phyloP scores from a whole-genome alignment of 495 filamentous ascomycete genomes.

The Tuber indicum region DNA sequence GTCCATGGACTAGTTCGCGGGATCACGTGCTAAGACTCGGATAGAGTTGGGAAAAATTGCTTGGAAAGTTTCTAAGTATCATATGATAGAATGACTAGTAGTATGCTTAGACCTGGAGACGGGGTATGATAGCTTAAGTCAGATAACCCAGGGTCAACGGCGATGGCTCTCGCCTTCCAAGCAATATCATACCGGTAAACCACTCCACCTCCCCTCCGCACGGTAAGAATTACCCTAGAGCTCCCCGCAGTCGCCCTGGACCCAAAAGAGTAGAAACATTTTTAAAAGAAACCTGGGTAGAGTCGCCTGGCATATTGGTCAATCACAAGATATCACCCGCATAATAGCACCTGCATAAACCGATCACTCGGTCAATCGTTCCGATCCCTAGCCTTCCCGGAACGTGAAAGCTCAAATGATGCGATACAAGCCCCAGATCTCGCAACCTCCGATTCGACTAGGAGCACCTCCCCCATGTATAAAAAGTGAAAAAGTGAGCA shows the following conservation, averaged over 20 bases:
- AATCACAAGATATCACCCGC: background rate
- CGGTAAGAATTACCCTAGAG: background rate
- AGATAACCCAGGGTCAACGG: background rate
- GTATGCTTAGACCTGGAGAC: background rate
- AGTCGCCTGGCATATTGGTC: background rate
- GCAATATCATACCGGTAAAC: background rate
- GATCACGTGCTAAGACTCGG: background rate
- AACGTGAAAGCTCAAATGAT: background rate
- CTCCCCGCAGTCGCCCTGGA: background rate
- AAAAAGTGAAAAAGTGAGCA: background rate
- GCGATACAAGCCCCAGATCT: background rate
- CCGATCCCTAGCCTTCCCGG: background rate
- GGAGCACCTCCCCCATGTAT: background rate
- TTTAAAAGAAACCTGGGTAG: background rate
- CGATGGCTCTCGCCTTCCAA: background rate
- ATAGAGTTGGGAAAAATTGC: background rate
- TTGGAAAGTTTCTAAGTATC: background rate
- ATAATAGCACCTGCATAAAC: background rate
- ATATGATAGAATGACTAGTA: no score
- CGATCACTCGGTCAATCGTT: background rate
- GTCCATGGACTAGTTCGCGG: background rate
- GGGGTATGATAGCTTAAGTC: background rate
- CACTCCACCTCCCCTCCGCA: background rate
- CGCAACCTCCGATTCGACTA: background rate
- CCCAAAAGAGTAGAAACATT: background rate